Evolutionary conservation across 2,329 filamentous ascomycete species (phyloP).

Genomic region (Ceratocystis albifundus): DNA sequence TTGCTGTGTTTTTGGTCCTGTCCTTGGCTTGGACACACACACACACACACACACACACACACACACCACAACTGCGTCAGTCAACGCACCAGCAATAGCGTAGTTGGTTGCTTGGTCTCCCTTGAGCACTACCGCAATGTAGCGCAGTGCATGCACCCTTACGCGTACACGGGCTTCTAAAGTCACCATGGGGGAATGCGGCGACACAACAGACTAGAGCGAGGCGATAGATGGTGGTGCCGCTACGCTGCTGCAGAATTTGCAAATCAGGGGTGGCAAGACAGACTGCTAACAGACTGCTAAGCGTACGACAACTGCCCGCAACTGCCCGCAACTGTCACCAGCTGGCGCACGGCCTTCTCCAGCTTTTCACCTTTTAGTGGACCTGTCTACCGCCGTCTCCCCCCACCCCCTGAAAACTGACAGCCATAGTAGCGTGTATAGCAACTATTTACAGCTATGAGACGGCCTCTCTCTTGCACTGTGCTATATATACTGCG

Average conservation of each 20-base stretch:
- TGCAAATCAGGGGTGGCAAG: too few relatives aligned
- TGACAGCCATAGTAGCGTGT: neutral
- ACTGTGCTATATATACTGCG: neutral
- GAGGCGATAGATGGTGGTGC: neutral
- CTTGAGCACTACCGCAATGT: neutral
- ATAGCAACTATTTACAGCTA: neutral
- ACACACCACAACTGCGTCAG: neutral
- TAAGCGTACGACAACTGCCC: neutral
- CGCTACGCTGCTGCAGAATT: neutral
- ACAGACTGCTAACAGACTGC: too few relatives aligned
- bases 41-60: too few relatives aligned
- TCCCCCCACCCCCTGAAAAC: constrained; percentile 1
- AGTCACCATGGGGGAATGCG: neutral
- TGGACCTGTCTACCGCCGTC: too few relatives aligned
- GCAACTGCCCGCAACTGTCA: neutral
- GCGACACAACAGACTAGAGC: neutral
- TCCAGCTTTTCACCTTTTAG: neutral
- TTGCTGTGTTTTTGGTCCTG: too few relatives aligned
- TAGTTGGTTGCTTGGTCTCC: neutral
- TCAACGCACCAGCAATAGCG: neutral
- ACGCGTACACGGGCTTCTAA: neutral
- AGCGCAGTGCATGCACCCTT: neutral
- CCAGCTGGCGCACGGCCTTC: neutral
- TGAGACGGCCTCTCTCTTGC: neutral
- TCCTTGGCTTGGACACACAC: too few relatives aligned